Base-by-base conservation (phyloP, 495 filamentous ascomycete genomes). In the Eremomyces bilateralis region DNA sequence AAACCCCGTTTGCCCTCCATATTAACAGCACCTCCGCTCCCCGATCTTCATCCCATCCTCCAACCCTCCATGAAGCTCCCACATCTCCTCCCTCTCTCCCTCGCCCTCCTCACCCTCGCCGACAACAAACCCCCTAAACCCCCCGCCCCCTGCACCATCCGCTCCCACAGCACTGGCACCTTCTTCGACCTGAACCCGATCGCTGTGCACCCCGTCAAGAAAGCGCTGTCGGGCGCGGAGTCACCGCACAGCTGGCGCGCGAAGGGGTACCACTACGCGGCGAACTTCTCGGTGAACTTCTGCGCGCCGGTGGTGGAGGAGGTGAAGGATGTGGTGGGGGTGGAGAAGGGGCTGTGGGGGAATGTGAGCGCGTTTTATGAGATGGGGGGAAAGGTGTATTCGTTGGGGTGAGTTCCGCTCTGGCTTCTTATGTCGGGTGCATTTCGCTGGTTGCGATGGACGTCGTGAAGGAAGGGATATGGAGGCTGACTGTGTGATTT, bases 241-340 rank as follows among this genome's bases (percentile, higher is more conserved):
- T 8, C 10, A 8, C 8, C 68, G 43, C 60, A 71, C 40, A 82
- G 83, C 61, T 94, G 84, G 72, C 59, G 71, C 30, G 77, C 79
- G 5, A 69, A 63, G 39, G 90, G 90, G 17, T 79, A 75, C 44
- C 84, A 93, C 51, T 82, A 90, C 48, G 63, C 63, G 17, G 67
- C 74, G 11, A 95, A 95, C 55, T 95, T 99, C 50, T 94, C 83
- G 1, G 49, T 99, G 36, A 99, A 99, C 48, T 74, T 99, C 44
- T 99, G 90, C 54, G 74, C 67, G 29, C 67, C 83, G 1, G 81
- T 93, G 16, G 66, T 95, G 21, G 79, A 90, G 43, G 53, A 65
- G 20, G 52, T 85, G 15, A 63, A 72, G 16, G 63, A 83, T 42
- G 73, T 83, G 13, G 47, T 35, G 15, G 55, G 50, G 11, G 54